phyloP scores from a whole-genome alignment of 345 rosid species.

The Eucalyptus tenuipes region DNA sequence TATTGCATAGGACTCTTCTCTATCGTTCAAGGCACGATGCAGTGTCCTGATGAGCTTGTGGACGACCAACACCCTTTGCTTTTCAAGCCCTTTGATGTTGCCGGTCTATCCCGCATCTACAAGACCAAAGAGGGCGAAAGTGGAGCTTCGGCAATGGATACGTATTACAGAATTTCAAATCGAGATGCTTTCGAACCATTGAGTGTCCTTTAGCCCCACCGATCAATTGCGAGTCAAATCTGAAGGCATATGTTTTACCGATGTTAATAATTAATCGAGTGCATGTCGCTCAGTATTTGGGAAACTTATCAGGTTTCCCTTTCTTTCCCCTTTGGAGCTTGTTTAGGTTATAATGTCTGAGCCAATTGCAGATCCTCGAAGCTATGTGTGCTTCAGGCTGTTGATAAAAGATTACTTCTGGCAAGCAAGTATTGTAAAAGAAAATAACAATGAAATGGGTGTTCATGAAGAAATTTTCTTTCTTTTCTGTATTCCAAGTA shows the following conservation, averaged over 20 bases:
- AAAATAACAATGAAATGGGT: neutral
- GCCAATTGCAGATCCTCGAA: neutral
- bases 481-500: neutral
- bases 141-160: neutral
- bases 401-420: neutral
- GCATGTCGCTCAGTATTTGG: neutral
- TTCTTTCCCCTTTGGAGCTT: neutral
- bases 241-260: neutral
- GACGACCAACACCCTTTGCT: constrained; percentile 17
- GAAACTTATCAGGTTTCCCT: neutral
- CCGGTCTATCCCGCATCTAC: neutral
- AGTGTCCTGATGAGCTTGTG: constrained; percentile 7
- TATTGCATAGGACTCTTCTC: constrained; percentile 9
- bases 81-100: constrained; percentile 14
- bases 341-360: neutral
- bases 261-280: neutral
- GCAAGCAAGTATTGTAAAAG: neutral
- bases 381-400: neutral
- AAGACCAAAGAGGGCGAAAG: neutral
- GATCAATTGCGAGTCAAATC: neutral
- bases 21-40: neutral
- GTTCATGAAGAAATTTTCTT: neutral
- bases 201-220: neutral
- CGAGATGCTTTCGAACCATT: neutral
- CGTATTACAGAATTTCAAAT: neutral